A percentile compares a stretch with the other conserved stretches of the same genome.
phyloP scores from a whole-genome alignment of 257 asterid species.

The Lithospermum erythrorhizon region DNA sequence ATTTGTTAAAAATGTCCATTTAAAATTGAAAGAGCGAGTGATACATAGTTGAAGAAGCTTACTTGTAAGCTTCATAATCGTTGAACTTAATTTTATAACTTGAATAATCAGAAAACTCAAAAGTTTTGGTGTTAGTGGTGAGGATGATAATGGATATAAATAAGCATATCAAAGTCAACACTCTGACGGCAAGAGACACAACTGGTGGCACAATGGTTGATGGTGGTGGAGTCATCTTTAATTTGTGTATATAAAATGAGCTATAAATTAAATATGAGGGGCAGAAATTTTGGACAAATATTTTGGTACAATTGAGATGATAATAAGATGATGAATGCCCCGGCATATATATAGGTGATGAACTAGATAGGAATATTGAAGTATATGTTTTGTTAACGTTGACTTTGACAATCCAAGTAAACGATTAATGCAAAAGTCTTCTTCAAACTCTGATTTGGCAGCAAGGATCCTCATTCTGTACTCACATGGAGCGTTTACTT shows the following conservation, averaged over 20 bases:
- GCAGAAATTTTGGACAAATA: too few species aligned
- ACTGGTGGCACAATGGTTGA: constrained; percentile 19
- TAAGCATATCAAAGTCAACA: constrained; percentile 28
- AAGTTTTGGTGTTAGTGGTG: constrained; percentile 18
- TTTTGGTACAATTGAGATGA: background rate
- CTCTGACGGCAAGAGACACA: constrained; percentile 23
- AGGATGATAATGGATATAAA: constrained; percentile 27
- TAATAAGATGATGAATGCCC: background rate
- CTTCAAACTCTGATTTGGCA: background rate
- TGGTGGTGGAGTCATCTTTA: constrained; percentile 26
- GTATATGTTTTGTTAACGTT: background rate
- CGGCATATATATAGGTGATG: background rate
- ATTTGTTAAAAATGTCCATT: too few species aligned
- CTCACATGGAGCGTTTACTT: too few species aligned
- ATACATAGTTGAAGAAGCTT: background rate
- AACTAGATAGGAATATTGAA: too few species aligned
- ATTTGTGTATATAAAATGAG: background rate
- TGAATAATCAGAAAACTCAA: background rate
- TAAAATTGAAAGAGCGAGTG: too few species aligned
- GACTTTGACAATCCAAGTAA: background rate
- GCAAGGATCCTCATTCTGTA: too few species aligned
- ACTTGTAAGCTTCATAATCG: constrained; percentile 17
- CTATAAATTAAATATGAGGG: too few species aligned
- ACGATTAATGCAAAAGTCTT: background rate
- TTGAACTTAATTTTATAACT: constrained; percentile 9